phyloP scores from a whole-genome alignment of 495 filamentous ascomycete genomes.

The Trichoderma virens region DNA sequence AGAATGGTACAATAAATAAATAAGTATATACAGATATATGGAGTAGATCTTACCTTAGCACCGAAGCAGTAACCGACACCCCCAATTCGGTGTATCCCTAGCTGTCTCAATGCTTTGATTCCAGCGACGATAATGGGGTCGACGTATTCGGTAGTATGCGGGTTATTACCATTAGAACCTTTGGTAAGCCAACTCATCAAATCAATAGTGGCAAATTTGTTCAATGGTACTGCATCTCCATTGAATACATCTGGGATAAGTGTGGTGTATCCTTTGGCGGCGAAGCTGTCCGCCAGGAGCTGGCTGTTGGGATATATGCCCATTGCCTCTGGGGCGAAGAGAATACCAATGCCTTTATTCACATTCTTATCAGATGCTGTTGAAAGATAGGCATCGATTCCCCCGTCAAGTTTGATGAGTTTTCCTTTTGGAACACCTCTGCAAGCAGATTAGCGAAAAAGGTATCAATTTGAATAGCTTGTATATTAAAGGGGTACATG shows the following conservation, averaged over 20 bases:
- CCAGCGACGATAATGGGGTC: slow-evolving; percentile 38
- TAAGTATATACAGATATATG: neutral
- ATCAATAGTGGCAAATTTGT: slow-evolving; percentile 50
- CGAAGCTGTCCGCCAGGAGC: slow-evolving; percentile 75
- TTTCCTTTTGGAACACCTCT: neutral
- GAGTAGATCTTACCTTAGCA: slow-evolving; percentile 23
- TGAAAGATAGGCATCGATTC: neutral
- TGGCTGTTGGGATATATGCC: slow-evolving; percentile 69
- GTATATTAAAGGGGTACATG: neutral
- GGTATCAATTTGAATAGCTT: neutral
- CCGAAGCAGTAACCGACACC: slow-evolving; percentile 78
- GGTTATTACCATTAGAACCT: slow-evolving; percentile 40
- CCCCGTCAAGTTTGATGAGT: neutral
- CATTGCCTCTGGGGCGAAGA: slow-evolving; percentile 58
- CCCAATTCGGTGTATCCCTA: slow-evolving; percentile 57
- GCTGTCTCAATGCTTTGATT: slow-evolving; percentile 30
- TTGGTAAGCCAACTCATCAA: slow-evolving; percentile 51
- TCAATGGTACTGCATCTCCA: slow-evolving; percentile 55
- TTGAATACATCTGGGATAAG: slow-evolving; percentile 72
- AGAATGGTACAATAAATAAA: neutral
- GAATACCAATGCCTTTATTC: slow-evolving; percentile 28
- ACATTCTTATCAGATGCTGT: neutral
- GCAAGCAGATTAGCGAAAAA: neutral
- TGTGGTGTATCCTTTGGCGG: slow-evolving; percentile 71
- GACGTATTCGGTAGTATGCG: slow-evolving; percentile 51